A percentile compares a stretch with the other conserved stretches of the same genome.
phyloP scores from a whole-genome alignment of 306 rosid species.

The Medicago ruthenica region DNA sequence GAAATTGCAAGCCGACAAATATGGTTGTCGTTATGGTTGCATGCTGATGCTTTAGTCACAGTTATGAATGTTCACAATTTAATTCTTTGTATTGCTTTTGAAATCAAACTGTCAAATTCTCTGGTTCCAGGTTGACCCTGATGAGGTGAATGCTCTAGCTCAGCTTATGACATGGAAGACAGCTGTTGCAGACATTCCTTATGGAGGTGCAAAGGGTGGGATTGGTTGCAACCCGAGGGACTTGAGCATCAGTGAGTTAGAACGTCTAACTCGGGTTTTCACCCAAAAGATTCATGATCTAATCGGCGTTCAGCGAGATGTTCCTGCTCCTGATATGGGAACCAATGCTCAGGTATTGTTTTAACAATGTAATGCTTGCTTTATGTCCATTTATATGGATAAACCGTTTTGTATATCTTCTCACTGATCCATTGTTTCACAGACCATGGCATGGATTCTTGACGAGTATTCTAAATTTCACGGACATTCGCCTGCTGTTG shows the following conservation, averaged over 20 bases:
- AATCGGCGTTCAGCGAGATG: constrained; percentile 72
- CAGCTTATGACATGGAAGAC: constrained; percentile 89
- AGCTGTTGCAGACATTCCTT: constrained; percentile 76
- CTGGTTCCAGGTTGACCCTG: constrained; percentile 70
- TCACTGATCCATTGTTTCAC: constrained; percentile 20
- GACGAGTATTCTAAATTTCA: constrained; percentile 87
- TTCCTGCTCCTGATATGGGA: constrained; percentile 90
- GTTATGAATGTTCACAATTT: constrained; percentile 34
- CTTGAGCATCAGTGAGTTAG: constrained; percentile 64
- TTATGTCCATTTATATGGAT: neutral
- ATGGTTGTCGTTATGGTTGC: neutral
- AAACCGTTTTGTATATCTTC: constrained; percentile 29
- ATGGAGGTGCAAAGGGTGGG: constrained; percentile 90
- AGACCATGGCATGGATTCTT: constrained; percentile 94
- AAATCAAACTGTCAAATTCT: constrained; percentile 23
- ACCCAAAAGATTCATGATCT: constrained; percentile 84
- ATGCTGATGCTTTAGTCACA: constrained; percentile 16
- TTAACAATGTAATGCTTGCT: neutral
- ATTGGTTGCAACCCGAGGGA: constrained; percentile 81
- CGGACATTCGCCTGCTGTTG: constrained; percentile 80
- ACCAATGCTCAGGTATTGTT: constrained; percentile 68
- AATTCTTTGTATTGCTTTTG: neutral
- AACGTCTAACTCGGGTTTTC: constrained; percentile 84
- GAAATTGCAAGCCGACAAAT: neutral
- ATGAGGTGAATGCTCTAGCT: constrained; percentile 85